Conservation (phyloP, 345 rosid genomes). For the Hibiscus syriacus region DNA sequence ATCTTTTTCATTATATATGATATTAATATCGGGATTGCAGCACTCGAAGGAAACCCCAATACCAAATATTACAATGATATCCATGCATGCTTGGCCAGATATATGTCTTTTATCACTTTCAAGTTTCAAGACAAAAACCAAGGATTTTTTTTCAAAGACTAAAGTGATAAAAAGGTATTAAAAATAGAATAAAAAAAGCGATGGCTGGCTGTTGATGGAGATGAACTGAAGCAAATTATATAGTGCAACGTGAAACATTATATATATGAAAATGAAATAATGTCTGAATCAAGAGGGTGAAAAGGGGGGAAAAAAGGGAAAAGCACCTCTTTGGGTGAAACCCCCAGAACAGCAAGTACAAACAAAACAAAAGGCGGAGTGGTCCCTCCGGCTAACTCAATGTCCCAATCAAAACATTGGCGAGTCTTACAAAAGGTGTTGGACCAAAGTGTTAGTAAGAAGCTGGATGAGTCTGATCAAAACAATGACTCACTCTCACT, state of each 20-base stretch:
- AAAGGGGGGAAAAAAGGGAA: too few species aligned
- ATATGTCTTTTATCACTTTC: neutral
- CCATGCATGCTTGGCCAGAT: neutral
- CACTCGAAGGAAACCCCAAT: too few species aligned
- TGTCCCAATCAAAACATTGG: constrained; percentile 4
- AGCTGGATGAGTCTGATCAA: constrained; percentile 17
- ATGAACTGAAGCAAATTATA: neutral
- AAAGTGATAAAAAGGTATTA: neutral
- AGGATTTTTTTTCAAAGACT: neutral
- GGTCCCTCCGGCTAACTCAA: constrained; percentile 36
- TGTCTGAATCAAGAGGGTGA: neutral
- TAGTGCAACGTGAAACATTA: neutral
- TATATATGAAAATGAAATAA: neutral
- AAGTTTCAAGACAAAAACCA: neutral
- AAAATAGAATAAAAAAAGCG: neutral
- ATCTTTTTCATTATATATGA: neutral
- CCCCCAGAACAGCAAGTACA: constrained; percentile 32
- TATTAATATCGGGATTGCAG: constrained; percentile 7
- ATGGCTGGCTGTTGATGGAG: neutral
- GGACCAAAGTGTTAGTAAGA: constrained; percentile 30
- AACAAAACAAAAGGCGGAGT: constrained; percentile 3
- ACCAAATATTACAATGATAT: neutral
- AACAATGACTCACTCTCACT: constrained; percentile 12
- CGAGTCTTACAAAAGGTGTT: too few species aligned
- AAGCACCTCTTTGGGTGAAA: constrained; percentile 33